phyloP scores from a whole-genome alignment of 805 yeast genomes.

The Clavispora santaluciae region DNA sequence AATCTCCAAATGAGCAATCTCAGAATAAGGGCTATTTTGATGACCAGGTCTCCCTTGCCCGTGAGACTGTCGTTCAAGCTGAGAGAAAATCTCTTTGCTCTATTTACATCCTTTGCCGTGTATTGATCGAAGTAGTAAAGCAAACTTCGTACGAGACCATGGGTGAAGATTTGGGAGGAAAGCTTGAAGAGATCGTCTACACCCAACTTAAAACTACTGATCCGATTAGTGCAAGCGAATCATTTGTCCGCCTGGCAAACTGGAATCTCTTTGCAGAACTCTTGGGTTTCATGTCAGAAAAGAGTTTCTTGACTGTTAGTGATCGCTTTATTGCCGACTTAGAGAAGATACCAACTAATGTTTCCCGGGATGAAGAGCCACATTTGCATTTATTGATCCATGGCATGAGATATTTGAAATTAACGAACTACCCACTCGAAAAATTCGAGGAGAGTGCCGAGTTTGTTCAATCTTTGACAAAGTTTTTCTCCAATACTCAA shows the following conservation, averaged over 20 bases:
- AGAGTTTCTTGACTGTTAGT: slow-evolving; percentile 79
- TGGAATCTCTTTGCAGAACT: slow-evolving; percentile 90
- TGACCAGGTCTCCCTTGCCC: slow-evolving; percentile 36
- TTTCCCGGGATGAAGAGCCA: slow-evolving; percentile 42
- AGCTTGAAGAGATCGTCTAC: slow-evolving; percentile 89
- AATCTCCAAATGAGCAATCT: neutral
- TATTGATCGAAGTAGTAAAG: slow-evolving; percentile 83
- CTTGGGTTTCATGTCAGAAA: slow-evolving; percentile 85
- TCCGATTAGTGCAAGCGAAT: slow-evolving; percentile 57
- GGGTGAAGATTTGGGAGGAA: slow-evolving; percentile 76
- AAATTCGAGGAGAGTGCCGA: slow-evolving; percentile 91
- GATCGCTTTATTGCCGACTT: slow-evolving; percentile 91
- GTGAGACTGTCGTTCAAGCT: slow-evolving; percentile 71
- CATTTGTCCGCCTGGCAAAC: slow-evolving; percentile 79
- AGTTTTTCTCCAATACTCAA: slow-evolving; percentile 66
- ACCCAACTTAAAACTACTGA: slow-evolving; percentile 85
- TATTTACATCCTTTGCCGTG: slow-evolving; percentile 85
- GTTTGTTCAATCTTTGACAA: slow-evolving; percentile 77
- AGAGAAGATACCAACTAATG: slow-evolving; percentile 62
- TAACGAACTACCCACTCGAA: slow-evolving; percentile 83
- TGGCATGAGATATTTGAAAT: slow-evolving; percentile 83
- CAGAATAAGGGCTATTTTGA: slow-evolving; percentile 24
- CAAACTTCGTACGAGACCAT: slow-evolving; percentile 73
- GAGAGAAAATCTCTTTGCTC: slow-evolving; percentile 84
- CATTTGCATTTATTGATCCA: slow-evolving; percentile 70